Evolutionary conservation across 208 protist species (phyloP).

Genomic region (Crithidia brevicula): DNA sequence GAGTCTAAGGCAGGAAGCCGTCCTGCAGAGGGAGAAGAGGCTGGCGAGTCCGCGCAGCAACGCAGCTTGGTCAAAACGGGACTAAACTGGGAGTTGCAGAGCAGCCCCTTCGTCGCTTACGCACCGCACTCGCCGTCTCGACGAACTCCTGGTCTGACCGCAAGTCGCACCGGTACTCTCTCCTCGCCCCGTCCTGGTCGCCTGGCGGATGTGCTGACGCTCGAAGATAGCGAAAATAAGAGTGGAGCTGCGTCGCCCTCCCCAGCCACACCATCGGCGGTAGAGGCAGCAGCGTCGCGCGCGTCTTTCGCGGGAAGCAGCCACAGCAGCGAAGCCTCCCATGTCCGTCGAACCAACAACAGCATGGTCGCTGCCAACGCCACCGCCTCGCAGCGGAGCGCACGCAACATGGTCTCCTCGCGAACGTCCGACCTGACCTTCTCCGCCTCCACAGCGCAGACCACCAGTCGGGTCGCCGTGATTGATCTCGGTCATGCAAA

Average conservation of each 20-base stretch:
- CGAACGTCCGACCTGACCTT: background rate
- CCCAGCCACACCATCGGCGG: background rate
- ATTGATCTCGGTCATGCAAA: constrained; percentile 97
- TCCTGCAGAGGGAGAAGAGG: too few relatives aligned
- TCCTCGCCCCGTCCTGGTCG: background rate
- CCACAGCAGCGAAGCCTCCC: background rate
- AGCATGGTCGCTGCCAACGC: too few relatives aligned
- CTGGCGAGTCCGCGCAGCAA: background rate
- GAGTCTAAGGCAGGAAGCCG: too few relatives aligned
- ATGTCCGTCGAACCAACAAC: too few relatives aligned
- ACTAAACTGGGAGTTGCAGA: background rate
- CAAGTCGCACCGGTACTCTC: constrained; percentile 9
- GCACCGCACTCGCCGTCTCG: constrained; percentile 12
- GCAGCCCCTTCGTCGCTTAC: background rate
- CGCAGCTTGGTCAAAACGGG: background rate
- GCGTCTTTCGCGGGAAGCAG: background rate
- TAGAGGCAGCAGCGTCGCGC: background rate
- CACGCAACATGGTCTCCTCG: background rate
- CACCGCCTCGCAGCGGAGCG: background rate
- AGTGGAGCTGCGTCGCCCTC: background rate
- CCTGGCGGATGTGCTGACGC: background rate
- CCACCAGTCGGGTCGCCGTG: constrained; percentile 81
- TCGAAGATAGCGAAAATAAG: background rate
- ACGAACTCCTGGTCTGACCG: background rate
- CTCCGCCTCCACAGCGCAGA: background rate